phyloP scores from a whole-genome alignment of 805 yeast genomes.

The Spencermartinsiella europaea region DNA sequence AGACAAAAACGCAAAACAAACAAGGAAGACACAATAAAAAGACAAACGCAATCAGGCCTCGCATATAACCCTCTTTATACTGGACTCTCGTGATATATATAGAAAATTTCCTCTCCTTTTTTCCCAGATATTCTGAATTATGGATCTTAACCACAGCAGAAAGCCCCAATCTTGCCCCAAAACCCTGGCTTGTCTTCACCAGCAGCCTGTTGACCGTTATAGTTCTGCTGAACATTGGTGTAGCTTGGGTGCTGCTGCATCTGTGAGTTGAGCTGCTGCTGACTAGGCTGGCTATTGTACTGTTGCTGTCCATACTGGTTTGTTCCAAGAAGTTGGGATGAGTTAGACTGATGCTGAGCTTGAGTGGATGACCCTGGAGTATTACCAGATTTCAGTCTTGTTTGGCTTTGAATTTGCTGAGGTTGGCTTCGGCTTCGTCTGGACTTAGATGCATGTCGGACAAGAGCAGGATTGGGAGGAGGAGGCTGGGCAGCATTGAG shows the following conservation, averaged over 20 bases:
- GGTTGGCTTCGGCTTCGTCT: conserved; percentile 22
- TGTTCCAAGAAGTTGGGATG: conserved; percentile 15
- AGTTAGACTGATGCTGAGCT: conserved; percentile 19
- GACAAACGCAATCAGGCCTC: neutral
- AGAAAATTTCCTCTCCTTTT: too few relatives aligned
- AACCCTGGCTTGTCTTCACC: conserved; percentile 27
- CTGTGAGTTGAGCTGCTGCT: conserved; percentile 16
- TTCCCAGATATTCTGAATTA: too few relatives aligned
- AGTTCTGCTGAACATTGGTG: conserved; percentile 4
- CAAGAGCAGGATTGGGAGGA: conserved; percentile 32
- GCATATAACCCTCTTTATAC: too few relatives aligned
- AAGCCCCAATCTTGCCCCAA: conserved; percentile 28
- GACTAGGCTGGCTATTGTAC: conserved; percentile 17
- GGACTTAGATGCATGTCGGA: conserved; percentile 31
- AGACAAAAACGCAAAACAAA: too few relatives aligned
- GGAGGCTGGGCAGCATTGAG: conserved; percentile 39
- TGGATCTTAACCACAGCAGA: conserved; percentile 33
- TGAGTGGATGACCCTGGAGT: conserved; percentile 19
- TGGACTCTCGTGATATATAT: too few relatives aligned
- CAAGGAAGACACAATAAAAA: neutral
- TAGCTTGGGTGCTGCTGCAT: conserved; percentile 17
- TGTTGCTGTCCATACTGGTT: conserved; percentile 20
- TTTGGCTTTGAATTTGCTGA: conserved; percentile 20
- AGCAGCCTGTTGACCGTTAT: conserved; percentile 4
- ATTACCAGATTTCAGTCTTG: conserved; percentile 9